phyloP scores from a whole-genome alignment of 2,329 filamentous ascomycete genomes.

The Venturia asperata region DNA sequence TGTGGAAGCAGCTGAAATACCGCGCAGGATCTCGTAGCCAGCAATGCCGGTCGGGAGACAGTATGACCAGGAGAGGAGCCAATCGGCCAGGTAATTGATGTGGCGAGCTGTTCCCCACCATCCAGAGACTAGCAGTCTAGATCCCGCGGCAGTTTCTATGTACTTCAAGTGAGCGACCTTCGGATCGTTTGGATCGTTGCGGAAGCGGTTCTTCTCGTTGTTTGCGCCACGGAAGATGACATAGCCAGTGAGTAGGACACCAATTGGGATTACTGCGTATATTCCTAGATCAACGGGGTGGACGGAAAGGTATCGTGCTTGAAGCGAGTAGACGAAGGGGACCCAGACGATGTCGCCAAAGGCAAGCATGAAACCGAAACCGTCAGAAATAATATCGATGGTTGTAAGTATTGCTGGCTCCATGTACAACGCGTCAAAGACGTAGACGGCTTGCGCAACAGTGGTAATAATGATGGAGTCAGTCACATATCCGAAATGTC shows the following conservation, averaged over 20 bases:
- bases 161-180: constrained; percentile 72
- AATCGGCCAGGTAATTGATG: constrained; percentile 95
- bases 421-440: constrained; percentile 78
- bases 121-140: constrained; percentile 71
- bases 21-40: constrained; percentile 49
- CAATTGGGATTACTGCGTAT: constrained; percentile 53
- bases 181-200: constrained; percentile 76
- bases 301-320: constrained; percentile 74
- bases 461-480: constrained; percentile 80
- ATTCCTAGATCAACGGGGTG: constrained; percentile 75
- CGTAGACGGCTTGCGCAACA: constrained; percentile 70
- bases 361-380: constrained; percentile 89
- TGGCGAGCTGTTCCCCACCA: constrained; percentile 93
- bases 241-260: constrained; percentile 67
- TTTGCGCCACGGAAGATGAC: constrained; percentile 91
- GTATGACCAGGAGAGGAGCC: constrained; percentile 89
- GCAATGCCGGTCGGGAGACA: constrained; percentile 78
- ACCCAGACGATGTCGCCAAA: constrained; percentile 93
- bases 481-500: constrained; percentile 71
- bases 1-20: constrained; percentile 47
- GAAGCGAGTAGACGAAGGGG: constrained; percentile 79
- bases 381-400: constrained; percentile 88
- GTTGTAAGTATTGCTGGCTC: constrained; percentile 85
- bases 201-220: constrained; percentile 90
- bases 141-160: constrained; percentile 76